These are phyloP conservation scores for Ziziphus jujuba DNA, from an alignment of 306 rosid genomes.

Conservation along the genomic window DNA sequence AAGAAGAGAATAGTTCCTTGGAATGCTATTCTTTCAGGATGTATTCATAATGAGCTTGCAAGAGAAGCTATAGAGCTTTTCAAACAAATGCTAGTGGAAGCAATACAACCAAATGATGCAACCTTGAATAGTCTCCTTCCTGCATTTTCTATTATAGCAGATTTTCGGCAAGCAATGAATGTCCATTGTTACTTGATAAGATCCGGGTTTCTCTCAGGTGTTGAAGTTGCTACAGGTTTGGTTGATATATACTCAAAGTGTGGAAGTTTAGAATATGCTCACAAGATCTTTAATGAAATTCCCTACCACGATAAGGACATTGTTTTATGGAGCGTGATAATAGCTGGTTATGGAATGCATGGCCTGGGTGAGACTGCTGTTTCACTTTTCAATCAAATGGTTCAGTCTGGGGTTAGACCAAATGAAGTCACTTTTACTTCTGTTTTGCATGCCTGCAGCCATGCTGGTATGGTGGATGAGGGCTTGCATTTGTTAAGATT, in stretches of 20 bases:
- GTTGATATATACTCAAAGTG: slow-evolving; percentile 73
- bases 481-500: slow-evolving; percentile 65
- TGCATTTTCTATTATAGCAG: slow-evolving; percentile 69
- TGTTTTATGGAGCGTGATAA: slow-evolving; percentile 69
- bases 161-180: slow-evolving; percentile 66
- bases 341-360: slow-evolving; percentile 76
- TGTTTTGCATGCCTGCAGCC: slow-evolving; percentile 88
- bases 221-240: slow-evolving; percentile 69
- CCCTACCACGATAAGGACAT: slow-evolving; percentile 54
- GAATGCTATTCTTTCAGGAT: slow-evolving; percentile 75
- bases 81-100: slow-evolving; percentile 62
- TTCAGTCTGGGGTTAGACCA: slow-evolving; percentile 68
- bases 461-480: slow-evolving; percentile 78
- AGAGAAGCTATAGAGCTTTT: slow-evolving; percentile 66
- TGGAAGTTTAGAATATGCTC: slow-evolving; percentile 65
- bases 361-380: slow-evolving; percentile 72
- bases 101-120: slow-evolving; percentile 53
- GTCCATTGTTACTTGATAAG: slow-evolving; percentile 62
- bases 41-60: slow-evolving; percentile 56
- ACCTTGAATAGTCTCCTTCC: slow-evolving; percentile 76
- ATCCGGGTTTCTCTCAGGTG: slow-evolving; percentile 59
- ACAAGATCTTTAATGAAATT: slow-evolving; percentile 54
- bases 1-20: slow-evolving; percentile 68
- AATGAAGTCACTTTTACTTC: slow-evolving; percentile 77
- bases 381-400: slow-evolving; percentile 73